Base-by-base conservation (phyloP, 768 basidiomycete species). In the Auricularia sp. region DNA sequence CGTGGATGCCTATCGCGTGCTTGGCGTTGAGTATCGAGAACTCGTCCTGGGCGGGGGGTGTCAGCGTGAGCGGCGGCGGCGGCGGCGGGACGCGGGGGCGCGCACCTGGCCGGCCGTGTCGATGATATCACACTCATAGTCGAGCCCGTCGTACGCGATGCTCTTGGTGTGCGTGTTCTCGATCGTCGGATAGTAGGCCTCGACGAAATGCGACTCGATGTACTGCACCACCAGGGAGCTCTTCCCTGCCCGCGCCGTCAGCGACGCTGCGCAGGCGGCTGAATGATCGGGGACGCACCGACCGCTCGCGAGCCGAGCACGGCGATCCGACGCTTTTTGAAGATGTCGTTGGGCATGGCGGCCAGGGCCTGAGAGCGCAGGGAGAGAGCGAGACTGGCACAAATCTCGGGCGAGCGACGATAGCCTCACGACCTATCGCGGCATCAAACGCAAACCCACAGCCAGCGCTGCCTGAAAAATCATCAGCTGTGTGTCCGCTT, bases 101-200 rank as follows among this genome's bases (percentile, higher is more conserved):
- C 56, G 56, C 14, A 59, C 56, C 56, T 98, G 96, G 34, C 96
- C 96, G 62, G 96, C 96, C 67, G 94, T 96, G 75, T 98, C 96
- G 71, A 98, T 92, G 78, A 98, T 95, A 77, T 97, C 94, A 77
- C 94, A 95, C 66, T 94, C 89, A 72, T 94, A 98, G 71, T 95
- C 92, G 36, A 87, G 81, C 61, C 94, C 95, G 64, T 91, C 91
- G 79, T 90, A 89, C 65, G 82, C 83, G 72, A 98, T 86, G 67
- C 81, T 87, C 81, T 96, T 97, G 62, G 86, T 81, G 75, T 88
- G 90, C 11, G 89, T 93, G 69, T 82, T 85, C 76, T 98, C 95
- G 73, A 96, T 97, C 62, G 94, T 98, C 44, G 96, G 96, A 77
- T 93, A 94, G 80, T 98, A 98, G 6, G 87, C 81, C 67, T 96